phyloP scores from a whole-genome alignment of 1,284 basidiomycete species.

The Fomitopsis schrenkii region DNA sequence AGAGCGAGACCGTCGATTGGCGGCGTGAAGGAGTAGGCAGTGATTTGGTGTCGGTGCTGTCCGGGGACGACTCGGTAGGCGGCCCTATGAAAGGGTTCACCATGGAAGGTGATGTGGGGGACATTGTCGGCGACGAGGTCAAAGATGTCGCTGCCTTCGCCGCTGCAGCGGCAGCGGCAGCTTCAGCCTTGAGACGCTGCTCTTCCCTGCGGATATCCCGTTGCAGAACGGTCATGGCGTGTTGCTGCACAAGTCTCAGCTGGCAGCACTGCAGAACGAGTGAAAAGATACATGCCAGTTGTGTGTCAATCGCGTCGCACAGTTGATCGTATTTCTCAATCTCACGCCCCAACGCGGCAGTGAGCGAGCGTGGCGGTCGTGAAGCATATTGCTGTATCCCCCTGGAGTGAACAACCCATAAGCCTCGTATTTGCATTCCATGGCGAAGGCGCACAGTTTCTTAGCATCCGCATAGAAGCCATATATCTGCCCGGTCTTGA shows the following conservation, averaged over 20 bases:
- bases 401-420: slow-evolving; percentile 25
- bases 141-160: slow-evolving; percentile 15
- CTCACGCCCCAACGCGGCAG: slow-evolving; percentile 61
- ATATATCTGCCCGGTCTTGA: slow-evolving; percentile 68
- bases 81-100: slow-evolving; percentile 12
- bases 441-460: slow-evolving; percentile 42
- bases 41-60: slow-evolving; percentile 10
- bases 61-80: slow-evolving; percentile 6
- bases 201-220: slow-evolving; percentile 62
- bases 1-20: slow-evolving; percentile 71
- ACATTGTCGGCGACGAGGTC: slow-evolving; percentile 11
- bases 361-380: slow-evolving; percentile 61
- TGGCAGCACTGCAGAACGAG: neutral
- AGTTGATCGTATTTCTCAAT: slow-evolving; percentile 74
- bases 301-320: slow-evolving; percentile 69
- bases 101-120: slow-evolving; percentile 13
- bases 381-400: slow-evolving; percentile 54
- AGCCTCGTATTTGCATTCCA: neutral
- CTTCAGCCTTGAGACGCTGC: slow-evolving; percentile 42
- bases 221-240: slow-evolving; percentile 65
- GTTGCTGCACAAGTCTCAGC: slow-evolving; percentile 38
- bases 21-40: slow-evolving; percentile 36
- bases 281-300: slow-evolving; percentile 44
- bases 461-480: slow-evolving; percentile 60
- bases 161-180: slow-evolving; percentile 22